Conservation (phyloP, 23 red algal genomes). For the Agarophyton chilense region DNA sequence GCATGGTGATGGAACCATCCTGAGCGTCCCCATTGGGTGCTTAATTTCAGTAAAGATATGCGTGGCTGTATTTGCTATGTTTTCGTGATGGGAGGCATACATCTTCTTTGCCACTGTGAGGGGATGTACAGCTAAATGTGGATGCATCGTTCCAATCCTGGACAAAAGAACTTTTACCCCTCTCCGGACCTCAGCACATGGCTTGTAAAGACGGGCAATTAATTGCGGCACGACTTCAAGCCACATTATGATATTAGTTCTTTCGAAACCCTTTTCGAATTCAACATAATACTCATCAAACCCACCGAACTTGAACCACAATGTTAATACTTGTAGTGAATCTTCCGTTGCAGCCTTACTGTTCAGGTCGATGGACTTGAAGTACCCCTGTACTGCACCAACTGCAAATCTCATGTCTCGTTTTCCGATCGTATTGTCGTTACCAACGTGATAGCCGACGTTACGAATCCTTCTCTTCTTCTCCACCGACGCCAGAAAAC, state of each 20-base stretch:
- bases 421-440: constrained; percentile 14
- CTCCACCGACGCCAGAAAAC: constrained; percentile 35
- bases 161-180: constrained; percentile 83
- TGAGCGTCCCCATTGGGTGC: too few relatives aligned
- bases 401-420: constrained; percentile 38
- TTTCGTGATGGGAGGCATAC: constrained; percentile 31
- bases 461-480: constrained; percentile 20
- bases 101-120: constrained; percentile 81
- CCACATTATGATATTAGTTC: constrained; percentile 85
- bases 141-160: constrained; percentile 90
- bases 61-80: constrained; percentile 33
- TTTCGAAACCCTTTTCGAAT: constrained; percentile 74
- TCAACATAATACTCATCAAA: constrained; percentile 53
- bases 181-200: constrained; percentile 64
- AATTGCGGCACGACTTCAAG: constrained; percentile 99
- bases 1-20: too few relatives aligned
- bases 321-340: constrained; percentile 81
- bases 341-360: constrained; percentile 81
- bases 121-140: constrained; percentile 91
- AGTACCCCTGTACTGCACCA: constrained; percentile 85
- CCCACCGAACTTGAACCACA: constrained; percentile 98
- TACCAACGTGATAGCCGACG: constrained; percentile 34
- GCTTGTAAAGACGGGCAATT: constrained; percentile 93
- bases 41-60: constrained; percentile 65
- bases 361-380: constrained; percentile 84